Percentiles rank a stretch among this genome's conserved stretches.
Conservation (phyloP, 2,329 filamentous ascomycete species). For the Balansia obtecta region DNA sequence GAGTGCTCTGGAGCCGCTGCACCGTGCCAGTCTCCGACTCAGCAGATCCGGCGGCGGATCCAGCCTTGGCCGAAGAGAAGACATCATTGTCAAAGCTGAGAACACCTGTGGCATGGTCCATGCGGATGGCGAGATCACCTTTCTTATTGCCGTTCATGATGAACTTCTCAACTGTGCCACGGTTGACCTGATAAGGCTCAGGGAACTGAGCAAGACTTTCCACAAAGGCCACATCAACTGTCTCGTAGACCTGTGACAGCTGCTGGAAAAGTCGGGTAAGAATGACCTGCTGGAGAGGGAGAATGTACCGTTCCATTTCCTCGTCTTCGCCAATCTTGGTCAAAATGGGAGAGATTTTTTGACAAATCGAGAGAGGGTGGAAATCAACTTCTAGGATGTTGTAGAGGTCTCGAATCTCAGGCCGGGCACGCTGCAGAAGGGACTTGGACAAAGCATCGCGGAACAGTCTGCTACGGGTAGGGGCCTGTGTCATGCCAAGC, state of each 20-base stretch:
- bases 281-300: constrained; percentile 95
- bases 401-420: constrained; percentile 94
- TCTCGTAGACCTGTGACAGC: constrained; percentile 96
- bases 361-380: constrained; percentile 95
- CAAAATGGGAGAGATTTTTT: constrained; percentile 96
- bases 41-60: constrained; percentile 73
- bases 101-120: constrained; percentile 89
- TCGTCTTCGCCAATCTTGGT: constrained; percentile 84
- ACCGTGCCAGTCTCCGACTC: constrained; percentile 76
- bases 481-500: constrained; percentile 81
- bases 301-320: constrained; percentile 95
- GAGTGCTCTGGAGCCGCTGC: constrained; percentile 93
- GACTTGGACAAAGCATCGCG: constrained; percentile 93
- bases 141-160: constrained; percentile 99
- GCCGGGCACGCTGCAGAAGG: constrained; percentile 78
- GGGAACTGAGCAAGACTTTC: constrained; percentile 91
- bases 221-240: constrained; percentile 87
- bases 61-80: constrained; percentile 90
- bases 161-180: constrained; percentile 94
- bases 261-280: constrained; percentile 97
- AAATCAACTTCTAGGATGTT: constrained; percentile 99
- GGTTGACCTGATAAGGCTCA: constrained; percentile 85
- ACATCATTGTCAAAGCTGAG: constrained; percentile 97
- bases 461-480: constrained; percentile 83
- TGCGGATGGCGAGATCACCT: constrained; percentile 89